Evolutionary conservation across 805 yeast species (phyloP).

Genomic region (Yamadazyma ubonensis): DNA sequence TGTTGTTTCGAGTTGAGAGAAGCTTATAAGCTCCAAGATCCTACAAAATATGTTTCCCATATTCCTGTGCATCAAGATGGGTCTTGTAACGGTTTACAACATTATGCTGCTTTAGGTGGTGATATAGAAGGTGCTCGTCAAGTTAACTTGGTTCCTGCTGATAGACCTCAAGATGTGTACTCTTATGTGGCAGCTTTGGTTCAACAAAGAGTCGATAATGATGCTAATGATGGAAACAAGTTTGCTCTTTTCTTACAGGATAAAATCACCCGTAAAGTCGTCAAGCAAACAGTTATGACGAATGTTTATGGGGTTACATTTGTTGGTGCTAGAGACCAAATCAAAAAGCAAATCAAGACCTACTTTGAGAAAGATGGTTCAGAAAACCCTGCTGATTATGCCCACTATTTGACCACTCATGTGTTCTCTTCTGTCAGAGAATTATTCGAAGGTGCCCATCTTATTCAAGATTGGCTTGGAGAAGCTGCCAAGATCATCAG

Average conservation of each 20-base stretch:
- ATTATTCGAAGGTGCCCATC: slow-evolving; percentile 87
- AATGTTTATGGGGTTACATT: slow-evolving; percentile 96
- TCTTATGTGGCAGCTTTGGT: slow-evolving; percentile 67
- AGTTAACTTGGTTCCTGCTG: slow-evolving; percentile 70
- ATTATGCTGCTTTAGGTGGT: slow-evolving; percentile 86
- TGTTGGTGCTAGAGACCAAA: slow-evolving; percentile 89
- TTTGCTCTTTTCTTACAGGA: slow-evolving; percentile 57
- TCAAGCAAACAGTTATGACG: slow-evolving; percentile 97
- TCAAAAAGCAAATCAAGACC: slow-evolving; percentile 70
- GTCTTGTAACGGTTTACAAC: slow-evolving; percentile 83
- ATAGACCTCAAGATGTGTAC: slow-evolving; percentile 76
- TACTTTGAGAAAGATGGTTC: slow-evolving; percentile 48
- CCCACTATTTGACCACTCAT: slow-evolving; percentile 65
- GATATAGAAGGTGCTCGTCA: slow-evolving; percentile 80
- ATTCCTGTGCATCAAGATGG: slow-evolving; percentile 87
- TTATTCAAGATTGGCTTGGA: slow-evolving; percentile 95
- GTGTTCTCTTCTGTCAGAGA: slow-evolving; percentile 85
- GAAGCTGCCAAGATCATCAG: slow-evolving; percentile 79
- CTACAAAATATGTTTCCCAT: slow-evolving; percentile 62
- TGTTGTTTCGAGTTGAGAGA: slow-evolving; percentile 65
- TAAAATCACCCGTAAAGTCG: slow-evolving; percentile 78
- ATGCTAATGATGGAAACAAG: slow-evolving; percentile 52
- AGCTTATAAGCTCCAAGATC: slow-evolving; percentile 62
- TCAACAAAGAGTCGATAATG: slow-evolving; percentile 50
- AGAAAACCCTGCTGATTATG: slow-evolving; percentile 29